These are phyloP conservation scores for Phanerochaete carnosa DNA, from an alignment of 768 basidiomycete genomes.

Conservation along the genomic window DNA sequence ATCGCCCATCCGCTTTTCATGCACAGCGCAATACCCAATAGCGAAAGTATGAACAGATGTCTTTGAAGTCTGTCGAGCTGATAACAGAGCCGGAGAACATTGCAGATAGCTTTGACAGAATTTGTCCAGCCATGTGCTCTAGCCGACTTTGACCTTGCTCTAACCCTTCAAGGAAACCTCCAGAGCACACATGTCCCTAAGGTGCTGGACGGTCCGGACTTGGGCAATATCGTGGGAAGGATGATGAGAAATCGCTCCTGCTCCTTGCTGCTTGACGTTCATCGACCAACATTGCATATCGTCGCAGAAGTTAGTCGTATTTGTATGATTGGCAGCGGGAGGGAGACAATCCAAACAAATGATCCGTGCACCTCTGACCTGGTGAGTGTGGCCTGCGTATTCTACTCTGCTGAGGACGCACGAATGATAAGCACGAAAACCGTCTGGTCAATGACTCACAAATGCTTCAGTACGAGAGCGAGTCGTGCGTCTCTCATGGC, in stretches of 20 bases:
- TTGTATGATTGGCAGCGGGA: conserved; percentile 3
- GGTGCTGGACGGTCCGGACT: conserved; percentile 13
- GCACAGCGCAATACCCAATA: too few relatives aligned
- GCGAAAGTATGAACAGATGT: too few relatives aligned
- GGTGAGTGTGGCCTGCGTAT: conserved; percentile 15
- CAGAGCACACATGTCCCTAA: conserved; percentile 6
- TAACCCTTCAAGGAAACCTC: background rate
- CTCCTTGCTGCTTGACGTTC: conserved; percentile 1
- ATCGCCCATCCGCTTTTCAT: too few relatives aligned
- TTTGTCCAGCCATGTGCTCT: background rate
- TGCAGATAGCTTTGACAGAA: background rate
- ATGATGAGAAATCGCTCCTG: conserved; percentile 5
- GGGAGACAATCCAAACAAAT: conserved; percentile 15
- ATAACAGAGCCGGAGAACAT: too few relatives aligned
- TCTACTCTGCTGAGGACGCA: background rate
- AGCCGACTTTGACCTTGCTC: background rate
- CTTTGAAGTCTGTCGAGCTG: too few relatives aligned
- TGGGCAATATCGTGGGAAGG: conserved; percentile 18
- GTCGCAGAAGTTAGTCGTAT: conserved; percentile 21
- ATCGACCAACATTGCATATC: conserved; percentile 11
- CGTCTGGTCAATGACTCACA: conserved; percentile 20
- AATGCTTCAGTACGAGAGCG: conserved; percentile 20
- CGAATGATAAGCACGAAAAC: background rate
- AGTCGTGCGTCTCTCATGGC: conserved; percentile 18
- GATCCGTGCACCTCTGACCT: conserved; percentile 12